phyloP scores from a whole-genome alignment of 768 basidiomycete genomes.

The Ephemerocybe angulata region DNA sequence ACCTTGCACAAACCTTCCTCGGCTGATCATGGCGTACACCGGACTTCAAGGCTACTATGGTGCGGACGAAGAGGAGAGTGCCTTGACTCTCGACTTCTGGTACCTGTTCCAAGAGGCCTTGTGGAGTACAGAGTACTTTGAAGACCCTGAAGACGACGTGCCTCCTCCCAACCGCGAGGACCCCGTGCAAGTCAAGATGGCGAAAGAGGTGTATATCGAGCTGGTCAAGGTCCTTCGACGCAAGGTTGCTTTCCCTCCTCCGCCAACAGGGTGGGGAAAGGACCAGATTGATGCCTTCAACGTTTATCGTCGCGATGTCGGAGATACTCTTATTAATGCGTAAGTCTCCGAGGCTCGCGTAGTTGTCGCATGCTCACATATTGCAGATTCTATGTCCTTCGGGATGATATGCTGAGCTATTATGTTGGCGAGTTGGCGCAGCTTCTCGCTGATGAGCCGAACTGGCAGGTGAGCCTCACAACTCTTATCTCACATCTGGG shows the following conservation, averaged over 20 bases:
- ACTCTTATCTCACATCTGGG: background rate
- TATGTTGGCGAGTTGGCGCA: constrained; percentile 61
- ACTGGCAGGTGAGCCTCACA: constrained; percentile 66
- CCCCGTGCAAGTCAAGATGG: constrained; percentile 43
- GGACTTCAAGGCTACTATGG: constrained; percentile 72
- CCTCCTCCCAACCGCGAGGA: constrained; percentile 8
- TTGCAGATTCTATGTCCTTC: constrained; percentile 79
- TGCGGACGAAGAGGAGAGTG: constrained; percentile 83
- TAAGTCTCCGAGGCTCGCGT: constrained; percentile 33
- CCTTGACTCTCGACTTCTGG: constrained; percentile 86
- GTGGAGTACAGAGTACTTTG: constrained; percentile 59
- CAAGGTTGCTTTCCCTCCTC: constrained; percentile 73
- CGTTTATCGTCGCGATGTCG: constrained; percentile 79
- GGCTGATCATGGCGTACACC: constrained; percentile 68
- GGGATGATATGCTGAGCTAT: constrained; percentile 76
- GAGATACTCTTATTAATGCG: constrained; percentile 88
- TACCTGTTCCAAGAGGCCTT: constrained; percentile 86
- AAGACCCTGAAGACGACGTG: constrained; percentile 34
- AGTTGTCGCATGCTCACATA: constrained; percentile 1
- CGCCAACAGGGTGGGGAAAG: constrained; percentile 57
- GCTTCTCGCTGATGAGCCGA: constrained; percentile 46
- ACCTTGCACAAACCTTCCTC: constrained; percentile 66
- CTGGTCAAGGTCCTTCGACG: constrained; percentile 65
- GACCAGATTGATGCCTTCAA: constrained; percentile 79
- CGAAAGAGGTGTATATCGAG: constrained; percentile 76